Evolutionary conservation across 148 eudicot species (phyloP), one percentile per base, ranked within the genome.

Genomic region (Polygonum maritimum): DNA sequence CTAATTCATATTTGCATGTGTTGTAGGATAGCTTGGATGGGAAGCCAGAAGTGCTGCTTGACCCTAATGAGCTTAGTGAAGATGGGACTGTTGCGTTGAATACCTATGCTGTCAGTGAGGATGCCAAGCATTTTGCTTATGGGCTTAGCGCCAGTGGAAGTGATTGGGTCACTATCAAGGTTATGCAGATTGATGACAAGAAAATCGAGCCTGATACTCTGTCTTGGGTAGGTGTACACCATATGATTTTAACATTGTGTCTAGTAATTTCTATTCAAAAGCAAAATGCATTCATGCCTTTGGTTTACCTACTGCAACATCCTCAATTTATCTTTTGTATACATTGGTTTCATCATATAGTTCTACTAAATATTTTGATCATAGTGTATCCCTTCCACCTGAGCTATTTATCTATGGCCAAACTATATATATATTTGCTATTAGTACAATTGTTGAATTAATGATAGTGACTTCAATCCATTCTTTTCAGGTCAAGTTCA

Each of bases 91-190:
- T 92, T 33, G 87, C 98, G 44, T 82, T 95, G 85, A 87, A 73
- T 76, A 79, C 74, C 18, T 86, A 44, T 81, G 79, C 86, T 48
- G 89, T 90, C 55, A 92, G 98, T 41, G 88, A 95, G 83, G 94
- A 95, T 87, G 97, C 92, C 49, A 90, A 92, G 74, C 91, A 87
- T 79, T 77, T 95, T 77, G 97, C 92, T 1, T 95, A 95, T 82
- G 92, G 85, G 58, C 86, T 89, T 73, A 95, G 98, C 87, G 80
- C 86, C 33, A 95, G 98, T 80, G 98, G 98, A 69, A 95, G 98
- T 77, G 98, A 95, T 79, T 95, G 98, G 98, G 88, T 95, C 36
- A 89, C 94, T 52, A 87, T 95, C 63, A 90, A 89, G 85, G 97
- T 95, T 51, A 89, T 88, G 92, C 80, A 77, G 63, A 80, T 92